These are phyloP conservation scores for Diaporthe eres DNA, from an alignment of 2,329 filamentous ascomycete species.

Conservation along the genomic window DNA sequence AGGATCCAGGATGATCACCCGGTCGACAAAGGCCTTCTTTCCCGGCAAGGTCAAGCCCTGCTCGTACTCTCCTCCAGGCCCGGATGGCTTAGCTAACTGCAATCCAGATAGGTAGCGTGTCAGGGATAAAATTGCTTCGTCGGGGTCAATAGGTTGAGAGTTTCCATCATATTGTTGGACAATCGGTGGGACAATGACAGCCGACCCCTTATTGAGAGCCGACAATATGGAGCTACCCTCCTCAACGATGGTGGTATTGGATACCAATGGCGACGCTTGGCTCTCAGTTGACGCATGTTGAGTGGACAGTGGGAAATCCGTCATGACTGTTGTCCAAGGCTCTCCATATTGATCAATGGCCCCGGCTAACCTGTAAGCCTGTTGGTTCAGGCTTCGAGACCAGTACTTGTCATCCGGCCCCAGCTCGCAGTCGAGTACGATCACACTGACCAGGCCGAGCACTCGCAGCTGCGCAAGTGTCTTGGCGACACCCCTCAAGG, in stretches of 20 bases:
- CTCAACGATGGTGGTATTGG: slow-evolving; percentile 56
- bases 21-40: slow-evolving; percentile 77
- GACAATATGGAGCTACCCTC: slow-evolving; percentile 71
- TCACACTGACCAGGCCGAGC: slow-evolving; percentile 84
- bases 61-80: slow-evolving; percentile 52
- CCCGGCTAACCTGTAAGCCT: slow-evolving; percentile 80
- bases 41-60: slow-evolving; percentile 49
- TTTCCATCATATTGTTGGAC: slow-evolving; percentile 37
- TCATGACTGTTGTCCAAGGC: slow-evolving; percentile 76
- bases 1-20: slow-evolving; percentile 90
- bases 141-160: slow-evolving; percentile 61
- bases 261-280: slow-evolving; percentile 46
- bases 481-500: slow-evolving; percentile 81
- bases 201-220: slow-evolving; percentile 76
- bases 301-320: slow-evolving; percentile 65
- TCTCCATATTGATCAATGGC: slow-evolving; percentile 80
- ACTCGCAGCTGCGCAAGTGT: slow-evolving; percentile 87
- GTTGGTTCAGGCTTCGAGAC: slow-evolving; percentile 59
- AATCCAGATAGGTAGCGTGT: slow-evolving; percentile 82
- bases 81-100: slow-evolving; percentile 58
- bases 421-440: slow-evolving; percentile 82
- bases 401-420: slow-evolving; percentile 52
- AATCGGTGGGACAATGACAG: slow-evolving; percentile 74
- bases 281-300: slow-evolving; percentile 47
- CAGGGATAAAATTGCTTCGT: slow-evolving; percentile 81